phyloP scores from a whole-genome alignment of 2,329 filamentous ascomycete species.

The Colletotrichum shisoi region DNA sequence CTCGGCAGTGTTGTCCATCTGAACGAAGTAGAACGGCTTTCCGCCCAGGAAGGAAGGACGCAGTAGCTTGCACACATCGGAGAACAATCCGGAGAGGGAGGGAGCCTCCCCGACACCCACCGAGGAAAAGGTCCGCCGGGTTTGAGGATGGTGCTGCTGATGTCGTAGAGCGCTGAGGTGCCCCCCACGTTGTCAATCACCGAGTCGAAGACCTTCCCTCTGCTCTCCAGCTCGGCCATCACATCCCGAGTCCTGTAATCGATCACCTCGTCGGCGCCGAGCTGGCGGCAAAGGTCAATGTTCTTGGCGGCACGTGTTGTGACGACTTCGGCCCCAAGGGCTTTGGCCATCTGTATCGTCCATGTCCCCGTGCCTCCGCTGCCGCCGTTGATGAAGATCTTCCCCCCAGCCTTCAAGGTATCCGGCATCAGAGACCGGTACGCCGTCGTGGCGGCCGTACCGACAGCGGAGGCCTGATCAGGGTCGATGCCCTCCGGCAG shows the following conservation, averaged over 20 bases:
- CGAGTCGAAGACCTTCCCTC: slow-evolving; percentile 41
- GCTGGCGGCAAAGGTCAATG: slow-evolving; percentile 44
- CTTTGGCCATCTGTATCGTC: slow-evolving; percentile 51
- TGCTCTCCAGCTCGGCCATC: slow-evolving; percentile 35
- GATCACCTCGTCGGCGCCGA: slow-evolving; percentile 51
- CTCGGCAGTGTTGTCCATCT: slow-evolving; percentile 28
- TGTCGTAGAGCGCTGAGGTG: slow-evolving; percentile 40
- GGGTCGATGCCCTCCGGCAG: slow-evolving; percentile 37
- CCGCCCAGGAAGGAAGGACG: background rate
- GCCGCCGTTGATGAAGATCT: slow-evolving; percentile 50
- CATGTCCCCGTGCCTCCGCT: slow-evolving; percentile 51
- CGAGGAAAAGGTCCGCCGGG: slow-evolving; percentile 69
- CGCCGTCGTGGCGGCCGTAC: slow-evolving; percentile 42
- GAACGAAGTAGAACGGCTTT: slow-evolving; percentile 29
- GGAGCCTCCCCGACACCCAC: slow-evolving; percentile 56
- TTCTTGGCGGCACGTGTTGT: slow-evolving; percentile 49
- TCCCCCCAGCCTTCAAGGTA: slow-evolving; percentile 5
- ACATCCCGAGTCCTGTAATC: slow-evolving; percentile 47
- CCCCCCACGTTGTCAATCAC: slow-evolving; percentile 45
- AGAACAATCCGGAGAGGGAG: background rate
- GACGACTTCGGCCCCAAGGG: slow-evolving; percentile 47
- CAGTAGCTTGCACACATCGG: background rate
- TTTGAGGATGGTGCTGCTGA: slow-evolving; percentile 50
- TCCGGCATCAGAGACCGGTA: slow-evolving; percentile 40
- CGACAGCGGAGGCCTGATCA: slow-evolving; percentile 42